Conservation (phyloP, 106 monocot genomes). For the Cymbidium sinense region DNA sequence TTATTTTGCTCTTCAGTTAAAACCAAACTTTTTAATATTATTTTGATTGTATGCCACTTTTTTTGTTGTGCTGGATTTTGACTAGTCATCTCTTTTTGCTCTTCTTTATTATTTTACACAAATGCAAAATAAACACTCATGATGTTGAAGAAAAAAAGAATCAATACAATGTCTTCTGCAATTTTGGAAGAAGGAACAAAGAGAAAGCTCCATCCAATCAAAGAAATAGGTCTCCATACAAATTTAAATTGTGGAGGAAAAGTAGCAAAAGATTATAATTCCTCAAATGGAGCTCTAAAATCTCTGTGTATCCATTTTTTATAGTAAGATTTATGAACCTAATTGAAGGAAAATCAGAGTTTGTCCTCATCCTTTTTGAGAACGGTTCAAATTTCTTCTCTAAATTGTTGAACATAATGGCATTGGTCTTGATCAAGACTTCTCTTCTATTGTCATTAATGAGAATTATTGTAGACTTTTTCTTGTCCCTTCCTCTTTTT, state of each 20-base stretch:
- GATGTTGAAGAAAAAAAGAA: not conserved
- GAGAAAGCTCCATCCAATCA: not conserved
- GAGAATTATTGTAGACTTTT: too few relatives aligned
- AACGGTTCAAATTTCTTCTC: not conserved
- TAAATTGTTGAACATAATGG: too few relatives aligned
- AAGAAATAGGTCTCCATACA: not conserved
- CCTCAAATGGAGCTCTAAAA: not conserved
- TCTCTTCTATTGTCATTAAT: not conserved
- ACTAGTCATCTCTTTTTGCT: not conserved
- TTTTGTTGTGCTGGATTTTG: not conserved
- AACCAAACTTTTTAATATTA: not conserved
- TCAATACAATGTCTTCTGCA: not conserved
- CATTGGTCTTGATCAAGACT: not conserved
- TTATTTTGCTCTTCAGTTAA: not conserved
- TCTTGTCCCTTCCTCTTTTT: too few relatives aligned
- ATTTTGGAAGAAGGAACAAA: not conserved
- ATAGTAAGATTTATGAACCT: not conserved
- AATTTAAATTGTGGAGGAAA: too few relatives aligned
- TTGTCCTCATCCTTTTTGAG: not conserved
- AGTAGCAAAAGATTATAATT: too few relatives aligned
- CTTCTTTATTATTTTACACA: not conserved
- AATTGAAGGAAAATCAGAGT: not conserved
- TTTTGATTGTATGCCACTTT: not conserved
- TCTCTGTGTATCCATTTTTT: not conserved
- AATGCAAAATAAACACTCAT: not conserved